Percentiles rank a stretch among this genome's conserved stretches.
phyloP scores from a whole-genome alignment of 2,329 filamentous ascomycete genomes.

The Colletotrichum sp. region DNA sequence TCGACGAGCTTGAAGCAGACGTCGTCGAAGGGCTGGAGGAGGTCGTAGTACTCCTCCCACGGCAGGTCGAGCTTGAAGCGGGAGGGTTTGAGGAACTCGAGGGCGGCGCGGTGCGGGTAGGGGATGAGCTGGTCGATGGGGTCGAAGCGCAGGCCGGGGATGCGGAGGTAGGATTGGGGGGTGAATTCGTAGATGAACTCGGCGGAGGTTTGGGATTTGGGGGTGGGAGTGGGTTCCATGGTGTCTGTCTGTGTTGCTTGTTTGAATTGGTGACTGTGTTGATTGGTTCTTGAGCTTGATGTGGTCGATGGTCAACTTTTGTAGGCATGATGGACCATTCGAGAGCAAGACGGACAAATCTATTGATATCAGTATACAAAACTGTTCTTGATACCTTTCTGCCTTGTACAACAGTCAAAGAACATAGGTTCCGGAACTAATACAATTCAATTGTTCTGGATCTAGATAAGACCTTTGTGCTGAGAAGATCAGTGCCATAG shows the following conservation, averaged over 20 bases:
- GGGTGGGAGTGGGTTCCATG: background rate
- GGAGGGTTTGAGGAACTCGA: background rate
- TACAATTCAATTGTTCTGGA: background rate
- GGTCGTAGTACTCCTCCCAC: background rate
- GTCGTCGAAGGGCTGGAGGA: constrained; percentile 1
- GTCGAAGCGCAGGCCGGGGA: constrained; percentile 11
- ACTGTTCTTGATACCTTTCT: background rate
- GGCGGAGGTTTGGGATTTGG: background rate
- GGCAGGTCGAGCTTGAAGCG: background rate
- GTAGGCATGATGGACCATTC: background rate
- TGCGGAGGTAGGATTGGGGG: constrained; percentile 12
- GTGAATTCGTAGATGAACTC: background rate
- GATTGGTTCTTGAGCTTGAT: background rate
- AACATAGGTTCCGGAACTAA: no score
- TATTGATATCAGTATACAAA: background rate
- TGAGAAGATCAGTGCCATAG: background rate
- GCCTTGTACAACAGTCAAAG: background rate
- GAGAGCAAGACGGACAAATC: background rate
- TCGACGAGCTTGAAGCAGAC: constrained; percentile 1
- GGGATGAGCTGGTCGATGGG: background rate
- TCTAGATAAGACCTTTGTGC: accelerated
- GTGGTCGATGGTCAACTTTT: background rate
- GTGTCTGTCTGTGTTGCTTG: background rate
- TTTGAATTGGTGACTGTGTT: background rate
- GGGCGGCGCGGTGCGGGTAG: background rate